Conservation (phyloP, 2,329 filamentous ascomycete species). For the Aspergillus oerlinghausenensis region DNA sequence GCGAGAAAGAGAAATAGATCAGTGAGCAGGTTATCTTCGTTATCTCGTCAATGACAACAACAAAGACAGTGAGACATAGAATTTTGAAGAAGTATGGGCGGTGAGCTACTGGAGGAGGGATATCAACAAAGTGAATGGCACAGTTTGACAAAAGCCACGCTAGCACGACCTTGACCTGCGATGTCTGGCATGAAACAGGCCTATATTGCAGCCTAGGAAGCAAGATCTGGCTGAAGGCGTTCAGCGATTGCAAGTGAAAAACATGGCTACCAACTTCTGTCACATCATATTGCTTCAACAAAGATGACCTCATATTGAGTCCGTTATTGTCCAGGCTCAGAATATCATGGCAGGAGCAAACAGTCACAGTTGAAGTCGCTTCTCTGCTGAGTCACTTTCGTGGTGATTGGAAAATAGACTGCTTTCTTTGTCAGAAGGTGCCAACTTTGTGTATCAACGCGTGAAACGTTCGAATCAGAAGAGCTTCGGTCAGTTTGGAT, state of each 20-base stretch:
- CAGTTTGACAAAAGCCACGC: conserved; percentile 1
- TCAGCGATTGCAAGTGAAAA: not conserved
- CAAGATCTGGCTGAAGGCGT: not conserved
- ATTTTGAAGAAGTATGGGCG: conserved; percentile 8
- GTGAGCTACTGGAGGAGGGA: conserved; percentile 10
- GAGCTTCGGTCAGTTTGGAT: not conserved
- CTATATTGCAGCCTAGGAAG: not conserved
- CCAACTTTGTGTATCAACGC: not conserved
- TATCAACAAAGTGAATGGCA: conserved; percentile 1
- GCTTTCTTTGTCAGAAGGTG: not conserved
- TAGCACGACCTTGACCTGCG: not conserved
- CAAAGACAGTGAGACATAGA: conserved; percentile 2
- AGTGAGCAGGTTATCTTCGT: not conserved
- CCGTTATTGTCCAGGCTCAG: not conserved
- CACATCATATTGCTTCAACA: not conserved
- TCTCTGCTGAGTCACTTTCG: not conserved
- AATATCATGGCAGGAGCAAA: not conserved
- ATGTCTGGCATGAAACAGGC: not conserved
- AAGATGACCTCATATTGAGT: not conserved
- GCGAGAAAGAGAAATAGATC: not conserved
- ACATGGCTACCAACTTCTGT: not conserved
- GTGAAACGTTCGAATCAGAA: not conserved
- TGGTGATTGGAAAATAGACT: not conserved
- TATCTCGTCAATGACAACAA: not conserved
- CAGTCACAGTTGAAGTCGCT: not conserved